Evolutionary conservation across 2,329 filamentous ascomycete species (phyloP).

Genomic region (Macroventuria anomochaeta): DNA sequence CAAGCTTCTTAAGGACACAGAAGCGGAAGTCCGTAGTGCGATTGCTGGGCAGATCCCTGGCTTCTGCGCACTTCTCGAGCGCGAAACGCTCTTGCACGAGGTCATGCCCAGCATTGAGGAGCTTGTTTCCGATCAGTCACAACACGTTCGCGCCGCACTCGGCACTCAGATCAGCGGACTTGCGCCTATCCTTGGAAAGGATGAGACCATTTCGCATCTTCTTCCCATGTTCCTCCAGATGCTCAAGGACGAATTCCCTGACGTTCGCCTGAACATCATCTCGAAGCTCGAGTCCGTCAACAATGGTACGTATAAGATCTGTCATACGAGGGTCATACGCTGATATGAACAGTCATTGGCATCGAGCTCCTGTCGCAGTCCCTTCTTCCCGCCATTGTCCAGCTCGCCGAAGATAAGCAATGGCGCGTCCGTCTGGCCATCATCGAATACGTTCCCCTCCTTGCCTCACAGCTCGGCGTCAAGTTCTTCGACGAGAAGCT

Average conservation of each 20-base stretch:
- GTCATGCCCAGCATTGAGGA: constrained; percentile 98
- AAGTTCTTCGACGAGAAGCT: constrained; percentile 99
- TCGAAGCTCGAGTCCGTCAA: constrained; percentile 99
- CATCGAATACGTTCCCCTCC: constrained; percentile 97
- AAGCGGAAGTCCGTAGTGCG: constrained; percentile 95
- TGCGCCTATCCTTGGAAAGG: constrained; percentile 95
- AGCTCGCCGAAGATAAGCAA: constrained; percentile 98
- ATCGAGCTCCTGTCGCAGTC: constrained; percentile 97
- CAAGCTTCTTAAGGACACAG: constrained; percentile 95
- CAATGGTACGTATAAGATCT: constrained; percentile 67
- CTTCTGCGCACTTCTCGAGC: constrained; percentile 90
- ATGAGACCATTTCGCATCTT: constrained; percentile 96
- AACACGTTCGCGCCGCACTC: constrained; percentile 93
- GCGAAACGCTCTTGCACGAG: constrained; percentile 86
- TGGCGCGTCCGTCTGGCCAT: constrained; percentile 98
- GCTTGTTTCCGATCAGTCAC: constrained; percentile 91
- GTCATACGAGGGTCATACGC: not conserved
- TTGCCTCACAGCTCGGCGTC: constrained; percentile 93
- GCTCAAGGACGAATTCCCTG: constrained; percentile 99
- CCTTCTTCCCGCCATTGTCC: constrained; percentile 93
- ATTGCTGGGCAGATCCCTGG: constrained; percentile 96
- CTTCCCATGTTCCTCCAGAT: constrained; percentile 99
- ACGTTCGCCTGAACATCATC: constrained; percentile 97
- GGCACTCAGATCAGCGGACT: constrained; percentile 97
- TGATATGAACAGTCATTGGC: constrained; percentile 75